Percentiles rank a stretch among this genome's conserved stretches.
Evolutionary conservation across 257 asterid species (phyloP).

Genomic region (Penstemon eatonii): DNA sequence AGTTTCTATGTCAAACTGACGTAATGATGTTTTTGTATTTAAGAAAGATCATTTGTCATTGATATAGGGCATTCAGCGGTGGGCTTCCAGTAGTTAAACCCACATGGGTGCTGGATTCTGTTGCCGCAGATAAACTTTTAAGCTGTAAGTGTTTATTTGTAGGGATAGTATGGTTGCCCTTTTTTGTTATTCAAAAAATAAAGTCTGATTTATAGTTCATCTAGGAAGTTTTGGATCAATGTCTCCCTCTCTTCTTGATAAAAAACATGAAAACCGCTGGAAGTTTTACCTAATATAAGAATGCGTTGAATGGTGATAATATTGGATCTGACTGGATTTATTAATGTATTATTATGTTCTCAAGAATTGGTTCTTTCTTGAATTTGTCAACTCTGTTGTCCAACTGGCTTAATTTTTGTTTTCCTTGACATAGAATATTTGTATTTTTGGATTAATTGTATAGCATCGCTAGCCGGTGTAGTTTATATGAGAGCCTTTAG

Average conservation of each 20-base stretch:
- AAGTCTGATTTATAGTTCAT: conserved; percentile 5
- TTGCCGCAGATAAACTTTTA: conserved; percentile 79
- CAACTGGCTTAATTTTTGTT: background rate
- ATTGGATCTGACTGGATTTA: background rate
- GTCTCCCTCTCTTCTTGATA: background rate
- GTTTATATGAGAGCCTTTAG: background rate
- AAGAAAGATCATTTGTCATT: conserved; percentile 21
- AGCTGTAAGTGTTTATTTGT: conserved; percentile 60
- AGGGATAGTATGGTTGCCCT: conserved; percentile 3
- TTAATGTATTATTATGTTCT: background rate
- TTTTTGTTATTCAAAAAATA: background rate
- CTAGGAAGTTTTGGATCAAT: conserved; percentile 20
- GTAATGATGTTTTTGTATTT: conserved; percentile 23
- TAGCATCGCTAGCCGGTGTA: background rate
- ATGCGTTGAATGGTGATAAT: background rate
- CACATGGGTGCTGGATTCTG: conserved; percentile 83
- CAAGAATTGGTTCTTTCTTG: background rate
- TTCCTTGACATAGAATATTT: background rate
- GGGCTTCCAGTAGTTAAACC: conserved; percentile 98
- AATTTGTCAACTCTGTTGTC: background rate
- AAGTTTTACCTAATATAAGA: background rate
- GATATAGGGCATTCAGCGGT: conserved; percentile 81
- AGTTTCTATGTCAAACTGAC: conserved; percentile 18
- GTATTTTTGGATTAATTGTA: background rate
- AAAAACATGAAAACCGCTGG: background rate